Evolutionary conservation across 768 basidiomycete genomes (phyloP).

Genomic region (Serendipita sp.): DNA sequence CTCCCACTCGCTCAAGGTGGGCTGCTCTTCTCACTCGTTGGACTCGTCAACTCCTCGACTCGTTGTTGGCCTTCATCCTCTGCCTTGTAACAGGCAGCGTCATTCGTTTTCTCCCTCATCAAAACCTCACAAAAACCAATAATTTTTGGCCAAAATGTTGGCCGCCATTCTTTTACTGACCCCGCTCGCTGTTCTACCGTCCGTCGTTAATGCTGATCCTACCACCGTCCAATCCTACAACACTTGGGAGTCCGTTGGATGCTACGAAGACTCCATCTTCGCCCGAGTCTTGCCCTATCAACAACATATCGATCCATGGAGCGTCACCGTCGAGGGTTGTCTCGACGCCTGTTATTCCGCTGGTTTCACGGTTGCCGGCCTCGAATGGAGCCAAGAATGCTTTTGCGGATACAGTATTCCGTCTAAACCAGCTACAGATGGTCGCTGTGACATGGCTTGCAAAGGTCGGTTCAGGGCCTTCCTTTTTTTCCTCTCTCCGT

Average conservation of each 20-base stretch:
- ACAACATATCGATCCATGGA: neutral
- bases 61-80: too few species aligned
- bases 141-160: neutral
- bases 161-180: neutral
- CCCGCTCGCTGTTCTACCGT: neutral
- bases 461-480: neutral
- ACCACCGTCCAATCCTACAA: neutral
- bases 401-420: slow-evolving; percentile 7
- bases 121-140: neutral
- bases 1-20: too few species aligned
- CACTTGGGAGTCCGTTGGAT: neutral
- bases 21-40: too few species aligned
- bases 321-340: neutral
- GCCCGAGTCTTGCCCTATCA: neutral
- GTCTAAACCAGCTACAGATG: neutral
- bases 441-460: neutral
- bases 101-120: too few species aligned
- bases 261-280: neutral
- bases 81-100: too few species aligned
- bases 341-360: neutral
- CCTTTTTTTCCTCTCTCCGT: too few species aligned
- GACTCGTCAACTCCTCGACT: too few species aligned
- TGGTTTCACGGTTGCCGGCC: slow-evolving; percentile 4
- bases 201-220: neutral
- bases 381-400: slow-evolving; percentile 7